Evolutionary conservation across 2,329 filamentous ascomycete genomes (phyloP).

Genomic region (Fusarium sp.): DNA sequence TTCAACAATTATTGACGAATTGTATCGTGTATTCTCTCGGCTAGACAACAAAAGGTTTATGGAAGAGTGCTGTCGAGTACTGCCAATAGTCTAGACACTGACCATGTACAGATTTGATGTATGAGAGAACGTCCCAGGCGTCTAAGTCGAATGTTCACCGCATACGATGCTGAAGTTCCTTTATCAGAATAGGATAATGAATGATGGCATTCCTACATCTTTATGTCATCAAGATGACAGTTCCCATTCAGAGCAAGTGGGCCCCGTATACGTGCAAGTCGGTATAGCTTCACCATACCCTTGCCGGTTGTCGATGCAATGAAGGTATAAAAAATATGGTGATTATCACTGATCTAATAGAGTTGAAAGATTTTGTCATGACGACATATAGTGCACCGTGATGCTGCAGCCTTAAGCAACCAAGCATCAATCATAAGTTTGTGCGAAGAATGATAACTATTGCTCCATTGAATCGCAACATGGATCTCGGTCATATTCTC

Average conservation of each 20-base stretch:
- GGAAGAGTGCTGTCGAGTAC: neutral
- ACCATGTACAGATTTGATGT: neutral
- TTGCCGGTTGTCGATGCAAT: neutral
- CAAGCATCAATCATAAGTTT: neutral
- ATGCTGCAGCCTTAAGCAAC: rapidly evolving
- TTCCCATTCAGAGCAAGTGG: neutral
- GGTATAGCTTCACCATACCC: neutral
- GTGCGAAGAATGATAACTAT: neutral
- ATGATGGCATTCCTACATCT: neutral
- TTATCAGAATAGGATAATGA: neutral
- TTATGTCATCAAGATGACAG: neutral
- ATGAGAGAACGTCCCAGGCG: neutral
- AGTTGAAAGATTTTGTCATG: neutral
- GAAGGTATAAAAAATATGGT: neutral
- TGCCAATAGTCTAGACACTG: neutral
- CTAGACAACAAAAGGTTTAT: neutral
- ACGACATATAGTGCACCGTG: rapidly evolving
- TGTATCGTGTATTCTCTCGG: neutral
- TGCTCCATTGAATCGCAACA: neutral
- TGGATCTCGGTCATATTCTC: too few species aligned
- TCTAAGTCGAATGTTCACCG: neutral
- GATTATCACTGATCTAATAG: neutral
- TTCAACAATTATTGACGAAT: neutral
- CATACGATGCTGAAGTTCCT: neutral
- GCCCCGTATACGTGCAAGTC: neutral